Percentiles rank a stretch among this genome's conserved stretches.
Evolutionary conservation across 1,284 basidiomycete genomes (phyloP).

Genomic region (Pascua sp.): DNA sequence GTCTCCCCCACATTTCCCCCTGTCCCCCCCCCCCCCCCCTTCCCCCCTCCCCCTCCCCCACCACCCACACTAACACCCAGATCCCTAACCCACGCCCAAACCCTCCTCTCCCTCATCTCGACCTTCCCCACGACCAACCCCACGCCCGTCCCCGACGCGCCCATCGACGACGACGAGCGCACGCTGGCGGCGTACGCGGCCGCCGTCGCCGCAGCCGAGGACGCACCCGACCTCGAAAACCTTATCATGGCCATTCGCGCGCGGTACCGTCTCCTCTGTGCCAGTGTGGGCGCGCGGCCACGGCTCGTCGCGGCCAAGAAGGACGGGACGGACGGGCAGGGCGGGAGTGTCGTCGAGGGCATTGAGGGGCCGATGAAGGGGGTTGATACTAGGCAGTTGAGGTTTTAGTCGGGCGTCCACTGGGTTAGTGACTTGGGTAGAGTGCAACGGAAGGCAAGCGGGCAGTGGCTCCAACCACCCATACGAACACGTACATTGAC

Average conservation of each 20-base stretch:
- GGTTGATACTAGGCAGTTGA: constrained; percentile 43
- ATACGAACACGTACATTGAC: no score
- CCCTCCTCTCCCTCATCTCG: constrained; percentile 66
- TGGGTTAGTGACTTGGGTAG: no score
- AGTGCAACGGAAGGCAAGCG: no score
- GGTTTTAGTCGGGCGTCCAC: no score
- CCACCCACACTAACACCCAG: constrained; percentile 13
- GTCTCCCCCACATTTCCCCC: no score
- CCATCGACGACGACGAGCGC: constrained; percentile 3
- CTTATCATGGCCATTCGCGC: constrained; percentile 81
- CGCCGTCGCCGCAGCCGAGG: not conserved
- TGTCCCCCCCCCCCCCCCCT: no score
- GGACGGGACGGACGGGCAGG: constrained; percentile 9
- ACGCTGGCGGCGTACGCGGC: not conserved
- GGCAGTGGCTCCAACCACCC: no score
- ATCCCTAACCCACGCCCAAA: constrained; percentile 61
- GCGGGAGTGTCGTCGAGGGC: constrained; percentile 32
- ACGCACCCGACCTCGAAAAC: constrained; percentile 56
- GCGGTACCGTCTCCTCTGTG: constrained; percentile 79
- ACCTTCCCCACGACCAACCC: constrained; percentile 75
- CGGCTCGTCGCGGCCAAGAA: constrained; percentile 38
- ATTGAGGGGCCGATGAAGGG: constrained; percentile 48
- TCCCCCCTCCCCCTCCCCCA: no score
- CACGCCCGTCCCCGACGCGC: constrained; percentile 48
- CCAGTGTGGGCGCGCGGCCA: constrained; percentile 72